Evolutionary conservation across 1,139 yeast genomes (phyloP).

Genomic region (Candida labiduridarum): DNA sequence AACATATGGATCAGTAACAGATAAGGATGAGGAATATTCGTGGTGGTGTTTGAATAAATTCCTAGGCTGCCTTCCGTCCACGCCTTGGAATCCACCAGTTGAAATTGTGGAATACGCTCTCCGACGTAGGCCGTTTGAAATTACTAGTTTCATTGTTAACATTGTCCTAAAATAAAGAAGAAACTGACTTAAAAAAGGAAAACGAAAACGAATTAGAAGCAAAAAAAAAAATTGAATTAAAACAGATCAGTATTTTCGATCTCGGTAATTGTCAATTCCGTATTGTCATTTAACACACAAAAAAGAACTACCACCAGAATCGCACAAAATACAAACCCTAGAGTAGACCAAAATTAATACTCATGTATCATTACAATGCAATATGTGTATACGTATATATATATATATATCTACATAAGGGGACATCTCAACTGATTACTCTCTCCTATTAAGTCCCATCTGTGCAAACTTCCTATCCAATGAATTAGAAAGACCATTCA

Average conservation of each 20-base stretch:
- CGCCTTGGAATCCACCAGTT: constrained; percentile 25
- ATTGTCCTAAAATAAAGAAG: neutral
- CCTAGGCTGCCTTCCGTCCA: constrained; percentile 40
- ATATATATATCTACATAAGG: no score
- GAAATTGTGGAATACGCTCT: constrained; percentile 1
- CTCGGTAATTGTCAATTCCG: neutral
- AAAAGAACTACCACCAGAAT: neutral
- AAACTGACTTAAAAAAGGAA: neutral
- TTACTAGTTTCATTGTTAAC: neutral
- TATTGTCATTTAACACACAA: neutral
- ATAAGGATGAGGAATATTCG: constrained; percentile 21
- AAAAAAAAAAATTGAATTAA: no score
- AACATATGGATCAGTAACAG: constrained; percentile 66
- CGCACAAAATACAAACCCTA: neutral
- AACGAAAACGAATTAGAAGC: no score
- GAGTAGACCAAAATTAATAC: neutral
- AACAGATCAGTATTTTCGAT: neutral
- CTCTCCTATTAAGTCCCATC: constrained; percentile 24
- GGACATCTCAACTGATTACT: neutral
- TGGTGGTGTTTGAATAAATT: neutral
- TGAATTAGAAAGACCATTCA: constrained; percentile 63
- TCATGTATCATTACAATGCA: neutral
- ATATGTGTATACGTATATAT: no score
- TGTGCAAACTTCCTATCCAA: constrained; percentile 46
- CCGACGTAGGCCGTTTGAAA: neutral